These are phyloP conservation scores for Mycothermus thermophilus DNA, from an alignment of 495 filamentous ascomycete genomes.

Conservation along the genomic window DNA sequence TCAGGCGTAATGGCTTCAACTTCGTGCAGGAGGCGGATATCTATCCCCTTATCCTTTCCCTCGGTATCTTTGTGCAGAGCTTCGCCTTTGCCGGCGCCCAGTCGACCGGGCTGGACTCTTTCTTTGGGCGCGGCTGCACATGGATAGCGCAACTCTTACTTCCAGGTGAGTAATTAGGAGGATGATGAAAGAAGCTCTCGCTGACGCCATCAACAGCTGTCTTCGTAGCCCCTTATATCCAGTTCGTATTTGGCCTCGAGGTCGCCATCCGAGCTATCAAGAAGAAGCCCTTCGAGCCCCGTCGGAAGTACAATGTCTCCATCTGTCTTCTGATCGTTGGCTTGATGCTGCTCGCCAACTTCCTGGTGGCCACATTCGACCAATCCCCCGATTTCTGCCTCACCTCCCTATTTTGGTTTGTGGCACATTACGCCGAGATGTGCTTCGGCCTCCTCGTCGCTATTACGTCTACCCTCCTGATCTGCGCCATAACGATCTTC, in stretches of 20 bases:
- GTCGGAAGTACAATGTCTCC: slow-evolving; percentile 28
- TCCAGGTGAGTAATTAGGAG: slow-evolving; percentile 25
- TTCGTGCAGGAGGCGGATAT: slow-evolving; percentile 28
- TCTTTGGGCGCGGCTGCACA: slow-evolving; percentile 28
- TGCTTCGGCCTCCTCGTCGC: slow-evolving; percentile 26
- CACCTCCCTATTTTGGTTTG: slow-evolving; percentile 37
- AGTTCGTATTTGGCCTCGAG: slow-evolving; percentile 32
- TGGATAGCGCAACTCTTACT: slow-evolving; percentile 32
- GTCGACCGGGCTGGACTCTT: slow-evolving; percentile 25
- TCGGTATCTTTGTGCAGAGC: slow-evolving; percentile 33
- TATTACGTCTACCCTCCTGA: slow-evolving; percentile 19
- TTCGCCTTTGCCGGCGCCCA: slow-evolving; percentile 33
- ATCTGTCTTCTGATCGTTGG: slow-evolving; percentile 29
- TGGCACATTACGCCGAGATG: slow-evolving; percentile 28
- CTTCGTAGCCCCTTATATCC: slow-evolving; percentile 35
- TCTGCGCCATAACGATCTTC: slow-evolving; percentile 23
- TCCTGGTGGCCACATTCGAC: slow-evolving; percentile 30
- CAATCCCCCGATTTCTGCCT: slow-evolving; percentile 28
- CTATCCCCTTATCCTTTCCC: slow-evolving; percentile 32
- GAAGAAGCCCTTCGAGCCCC: slow-evolving; percentile 25
- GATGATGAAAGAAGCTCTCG: too few species aligned
- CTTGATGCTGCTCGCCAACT: slow-evolving; percentile 24
- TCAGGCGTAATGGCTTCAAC: slow-evolving; percentile 20
- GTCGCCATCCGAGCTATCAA: slow-evolving; percentile 27
- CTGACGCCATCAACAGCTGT: slow-evolving; percentile 23